phyloP scores from a whole-genome alignment of 2,329 filamentous ascomycete genomes.

The Cladophialophora carrionii region DNA sequence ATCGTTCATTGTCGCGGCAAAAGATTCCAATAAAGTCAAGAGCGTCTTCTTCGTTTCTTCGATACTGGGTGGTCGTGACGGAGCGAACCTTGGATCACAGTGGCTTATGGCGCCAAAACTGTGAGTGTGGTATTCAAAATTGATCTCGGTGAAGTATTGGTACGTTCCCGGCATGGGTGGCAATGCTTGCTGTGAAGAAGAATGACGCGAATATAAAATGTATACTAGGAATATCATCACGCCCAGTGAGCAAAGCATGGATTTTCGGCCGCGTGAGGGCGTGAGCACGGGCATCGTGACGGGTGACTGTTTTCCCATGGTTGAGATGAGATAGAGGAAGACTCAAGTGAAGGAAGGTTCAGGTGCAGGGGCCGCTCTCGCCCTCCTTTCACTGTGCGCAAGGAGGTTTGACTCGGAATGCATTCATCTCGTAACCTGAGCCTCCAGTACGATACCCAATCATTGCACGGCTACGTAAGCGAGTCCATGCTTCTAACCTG shows the following conservation, averaged over 20 bases:
- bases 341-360: background rate
- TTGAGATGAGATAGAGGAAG: background rate
- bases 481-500: no score
- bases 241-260: background rate
- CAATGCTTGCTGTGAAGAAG: background rate
- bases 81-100: constrained; percentile 22
- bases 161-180: constrained; percentile 25
- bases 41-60: constrained; percentile 17
- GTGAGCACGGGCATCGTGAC: background rate
- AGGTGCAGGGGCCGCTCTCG: background rate
- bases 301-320: background rate
- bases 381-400: background rate
- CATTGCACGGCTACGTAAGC: no score
- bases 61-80: constrained; percentile 11
- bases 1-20: constrained; percentile 20
- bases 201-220: constrained; percentile 1
- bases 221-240: constrained; percentile 5
- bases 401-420: no score
- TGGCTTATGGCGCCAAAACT: constrained; percentile 26
- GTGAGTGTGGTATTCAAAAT: constrained; percentile 24
- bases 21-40: constrained; percentile 18
- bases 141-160: constrained; percentile 27
- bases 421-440: no score
- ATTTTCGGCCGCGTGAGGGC: background rate
- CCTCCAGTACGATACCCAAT: no score